Conservation (phyloP, 2,329 filamentous ascomycete genomes). For the Coniochaeta prunicola region DNA sequence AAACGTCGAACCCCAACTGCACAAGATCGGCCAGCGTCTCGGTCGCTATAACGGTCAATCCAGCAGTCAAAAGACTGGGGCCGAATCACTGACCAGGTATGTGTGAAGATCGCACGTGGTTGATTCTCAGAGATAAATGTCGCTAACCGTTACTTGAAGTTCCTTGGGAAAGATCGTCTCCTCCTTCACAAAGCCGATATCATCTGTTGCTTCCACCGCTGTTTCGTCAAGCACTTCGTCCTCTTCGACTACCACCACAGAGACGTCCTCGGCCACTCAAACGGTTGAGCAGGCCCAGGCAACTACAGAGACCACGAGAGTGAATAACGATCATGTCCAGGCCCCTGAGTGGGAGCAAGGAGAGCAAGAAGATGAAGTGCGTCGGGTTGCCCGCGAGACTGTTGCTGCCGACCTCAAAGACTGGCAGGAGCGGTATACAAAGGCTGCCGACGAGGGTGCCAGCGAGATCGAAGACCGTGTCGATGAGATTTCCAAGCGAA, state of each 20-base stretch:
- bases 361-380: slow-evolving; percentile 43
- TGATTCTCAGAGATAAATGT: background rate
- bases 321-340: slow-evolving; percentile 24
- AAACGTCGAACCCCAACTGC: slow-evolving; percentile 91
- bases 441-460: slow-evolving; percentile 75
- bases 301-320: slow-evolving; percentile 9
- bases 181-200: slow-evolving; percentile 28
- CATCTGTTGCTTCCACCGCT: slow-evolving; percentile 20
- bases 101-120: background rate
- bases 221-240: slow-evolving; percentile 17
- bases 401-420: slow-evolving; percentile 71
- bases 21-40: slow-evolving; percentile 84
- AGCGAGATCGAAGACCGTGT: slow-evolving; percentile 64
- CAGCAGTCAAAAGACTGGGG: slow-evolving; percentile 17
- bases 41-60: slow-evolving; percentile 59
- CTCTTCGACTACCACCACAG: slow-evolving; percentile 1
- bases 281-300: background rate
- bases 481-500: slow-evolving; percentile 46
- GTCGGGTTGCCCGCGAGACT: slow-evolving; percentile 53
- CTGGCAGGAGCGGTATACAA: slow-evolving; percentile 86
- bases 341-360: slow-evolving; percentile 35
- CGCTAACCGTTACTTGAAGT: slow-evolving; percentile 10
- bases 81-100: slow-evolving; percentile 19
- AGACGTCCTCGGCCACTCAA: background rate
- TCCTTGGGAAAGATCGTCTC: slow-evolving; percentile 21